Conservation (phyloP, 2,329 filamentous ascomycete species). For the Apiospora kogelbergensis region DNA sequence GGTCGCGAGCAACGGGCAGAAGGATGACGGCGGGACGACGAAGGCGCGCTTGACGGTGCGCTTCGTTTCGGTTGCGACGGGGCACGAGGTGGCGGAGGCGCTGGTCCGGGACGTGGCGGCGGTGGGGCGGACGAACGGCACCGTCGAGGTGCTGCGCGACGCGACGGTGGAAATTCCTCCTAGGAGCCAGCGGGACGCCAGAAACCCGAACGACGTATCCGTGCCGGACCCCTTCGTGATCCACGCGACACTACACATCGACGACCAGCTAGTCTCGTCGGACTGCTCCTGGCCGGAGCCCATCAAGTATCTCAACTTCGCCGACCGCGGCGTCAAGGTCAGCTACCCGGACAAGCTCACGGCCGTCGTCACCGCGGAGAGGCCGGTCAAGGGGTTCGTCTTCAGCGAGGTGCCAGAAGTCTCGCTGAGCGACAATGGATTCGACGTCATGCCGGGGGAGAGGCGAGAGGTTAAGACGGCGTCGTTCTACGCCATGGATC, state of each 20-base stretch:
- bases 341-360: slow-evolving; percentile 21
- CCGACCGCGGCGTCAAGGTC: slow-evolving; percentile 40
- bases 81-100: slow-evolving; percentile 32
- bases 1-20: slow-evolving; percentile 35
- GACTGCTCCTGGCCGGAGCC: slow-evolving; percentile 62
- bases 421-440: slow-evolving; percentile 53
- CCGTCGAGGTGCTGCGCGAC: slow-evolving; percentile 39
- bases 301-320: slow-evolving; percentile 57
- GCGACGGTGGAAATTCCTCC: slow-evolving; percentile 21
- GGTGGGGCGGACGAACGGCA: slow-evolving; percentile 33
- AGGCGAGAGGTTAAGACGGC: neutral
- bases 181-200: slow-evolving; percentile 15
- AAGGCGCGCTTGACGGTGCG: slow-evolving; percentile 33
- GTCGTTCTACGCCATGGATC: neutral
- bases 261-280: slow-evolving; percentile 41
- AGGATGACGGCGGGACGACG: slow-evolving; percentile 17
- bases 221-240: slow-evolving; percentile 48
- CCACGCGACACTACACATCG: slow-evolving; percentile 38
- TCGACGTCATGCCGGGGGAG: slow-evolving; percentile 39
- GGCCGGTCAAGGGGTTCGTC: slow-evolving; percentile 58
- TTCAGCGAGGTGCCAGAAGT: slow-evolving; percentile 46
- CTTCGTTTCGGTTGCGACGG: slow-evolving; percentile 42
- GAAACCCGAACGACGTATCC: slow-evolving; percentile 32
- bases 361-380: slow-evolving; percentile 35
- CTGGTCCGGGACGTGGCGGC: slow-evolving; percentile 26